Percentiles rank a stretch among this genome's conserved stretches.
These are phyloP conservation scores for Diaporthe ampelina DNA, from an alignment of 2,329 filamentous ascomycete species.

Conservation along the genomic window DNA sequence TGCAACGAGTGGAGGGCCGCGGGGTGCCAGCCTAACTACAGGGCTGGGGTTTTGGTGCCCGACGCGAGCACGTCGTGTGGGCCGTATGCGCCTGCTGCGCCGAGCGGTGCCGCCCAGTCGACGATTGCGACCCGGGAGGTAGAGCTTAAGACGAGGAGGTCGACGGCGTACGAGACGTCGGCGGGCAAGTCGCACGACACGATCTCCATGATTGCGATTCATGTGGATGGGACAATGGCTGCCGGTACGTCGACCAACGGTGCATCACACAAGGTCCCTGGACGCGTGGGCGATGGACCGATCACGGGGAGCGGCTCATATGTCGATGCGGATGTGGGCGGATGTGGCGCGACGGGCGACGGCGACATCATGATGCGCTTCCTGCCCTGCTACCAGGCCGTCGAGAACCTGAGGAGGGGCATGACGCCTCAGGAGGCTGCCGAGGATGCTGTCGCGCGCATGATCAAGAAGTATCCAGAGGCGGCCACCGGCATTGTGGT, in stretches of 20 bases:
- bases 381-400: constrained; percentile 69
- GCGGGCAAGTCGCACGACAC: constrained; percentile 63
- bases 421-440: constrained; percentile 64
- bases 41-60: constrained; percentile 58
- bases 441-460: constrained; percentile 63
- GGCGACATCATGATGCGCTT: constrained; percentile 72
- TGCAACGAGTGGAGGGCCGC: constrained; percentile 60
- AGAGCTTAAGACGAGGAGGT: constrained; percentile 27
- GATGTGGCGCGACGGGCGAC: constrained; percentile 69
- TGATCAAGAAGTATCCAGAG: constrained; percentile 62
- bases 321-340: constrained; percentile 66
- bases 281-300: constrained; percentile 68
- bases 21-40: constrained; percentile 65
- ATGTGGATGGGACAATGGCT: constrained; percentile 61
- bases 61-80: constrained; percentile 60
- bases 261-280: constrained; percentile 66
- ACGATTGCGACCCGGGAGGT: not conserved
- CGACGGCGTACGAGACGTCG: constrained; percentile 14
- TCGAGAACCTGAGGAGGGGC: constrained; percentile 65
- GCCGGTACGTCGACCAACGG: constrained; percentile 70
- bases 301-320: constrained; percentile 69
- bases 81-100: constrained; percentile 57
- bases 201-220: constrained; percentile 65
- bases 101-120: constrained; percentile 14
- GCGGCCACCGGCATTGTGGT: constrained; percentile 65